Base-by-base conservation (phyloP, 192 early-diverging fungal genomes). In the Coemansia sp. region DNA sequence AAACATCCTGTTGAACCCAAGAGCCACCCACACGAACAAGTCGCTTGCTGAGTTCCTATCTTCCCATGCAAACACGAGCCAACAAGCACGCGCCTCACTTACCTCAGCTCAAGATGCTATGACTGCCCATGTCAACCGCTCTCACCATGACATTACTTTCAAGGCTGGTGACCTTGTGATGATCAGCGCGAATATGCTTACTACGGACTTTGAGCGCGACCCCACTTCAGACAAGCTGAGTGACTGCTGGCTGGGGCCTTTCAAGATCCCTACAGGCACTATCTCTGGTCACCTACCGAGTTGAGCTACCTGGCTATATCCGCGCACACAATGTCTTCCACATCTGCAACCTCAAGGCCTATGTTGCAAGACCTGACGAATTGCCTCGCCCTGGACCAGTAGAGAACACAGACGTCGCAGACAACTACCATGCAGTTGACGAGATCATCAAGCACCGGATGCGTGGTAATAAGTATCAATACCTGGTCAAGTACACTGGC, bases 301-400 rank as follows among this genome's bases (percentile, higher is more conserved):
- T 64, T 20, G 15, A 64, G 44, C 63, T 64, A 3, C 63, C 63
- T 2, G 12, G 3, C 1, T 13, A 29, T 40, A 38, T 4, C 20
- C 20, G 31, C 10, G 63, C 43, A 11, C 64, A 65, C 64, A 49
- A 65, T 31, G 27, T 52, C 6, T 52, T 65, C 64, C 64, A 65
- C 49, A 47, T 65, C 3, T 65, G 44, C 12, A 15, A 10, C 3
- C 22, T 65, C 20, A 65, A 65, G 64, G 13, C 44, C 13, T 65
- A 65, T 33, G 34, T 36, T 3, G 29, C 46, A 2, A 29, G 63
- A 27, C 27, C 64, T 8, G 31, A 10, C 15, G 24, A 24, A 15
- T 16, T 65, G n/a, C 22, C 38, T 1, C 10, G 64, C 5, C 64
- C 64, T 3, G 64, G 64, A 6, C 64, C 46, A 13, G 64, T 65